Percentiles rank a stretch among this genome's conserved stretches.
These are phyloP conservation scores for Neurospora sp. DNA, from an alignment of 495 filamentous ascomycete genomes.

Conservation along the genomic window DNA sequence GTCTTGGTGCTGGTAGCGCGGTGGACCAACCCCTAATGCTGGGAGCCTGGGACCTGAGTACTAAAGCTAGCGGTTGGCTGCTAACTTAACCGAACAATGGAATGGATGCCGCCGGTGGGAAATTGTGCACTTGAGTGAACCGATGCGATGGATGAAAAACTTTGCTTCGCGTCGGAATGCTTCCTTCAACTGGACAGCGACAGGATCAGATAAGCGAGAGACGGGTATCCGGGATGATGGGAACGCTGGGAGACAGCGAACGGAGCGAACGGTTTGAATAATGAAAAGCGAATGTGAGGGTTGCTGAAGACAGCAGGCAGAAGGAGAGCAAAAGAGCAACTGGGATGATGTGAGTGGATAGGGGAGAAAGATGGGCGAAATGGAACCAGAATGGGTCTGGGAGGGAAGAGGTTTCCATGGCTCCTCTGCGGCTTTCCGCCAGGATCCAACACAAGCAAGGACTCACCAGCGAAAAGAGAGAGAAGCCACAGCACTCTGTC, in stretches of 20 bases:
- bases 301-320: not conserved
- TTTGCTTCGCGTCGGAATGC: slow-evolving; percentile 1
- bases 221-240: not conserved
- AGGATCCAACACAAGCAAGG: not conserved
- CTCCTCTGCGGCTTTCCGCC: not conserved
- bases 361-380: not conserved
- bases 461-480: not conserved
- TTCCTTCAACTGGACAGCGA: not conserved
- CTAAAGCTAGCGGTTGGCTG: not conserved
- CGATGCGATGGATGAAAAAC: slow-evolving; percentile 1
- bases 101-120: slow-evolving; percentile 14
- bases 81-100: slow-evolving; percentile 1
- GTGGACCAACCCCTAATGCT: slow-evolving; percentile 14
- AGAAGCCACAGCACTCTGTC: not conserved
- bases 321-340: not conserved
- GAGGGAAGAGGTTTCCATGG: slow-evolving; percentile 6
- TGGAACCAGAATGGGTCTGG: slow-evolving; percentile 8
- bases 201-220: not conserved
- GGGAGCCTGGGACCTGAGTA: not conserved
- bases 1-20: slow-evolving; percentile 4
- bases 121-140: not conserved
- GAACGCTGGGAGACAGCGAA: not conserved
- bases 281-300: slow-evolving; percentile 4
- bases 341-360: slow-evolving; percentile 3
- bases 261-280: not conserved